Evolutionary conservation across 257 asterid species (phyloP), one percentile per base, ranked within the genome.

Genomic region (Primulina tabacum): DNA sequence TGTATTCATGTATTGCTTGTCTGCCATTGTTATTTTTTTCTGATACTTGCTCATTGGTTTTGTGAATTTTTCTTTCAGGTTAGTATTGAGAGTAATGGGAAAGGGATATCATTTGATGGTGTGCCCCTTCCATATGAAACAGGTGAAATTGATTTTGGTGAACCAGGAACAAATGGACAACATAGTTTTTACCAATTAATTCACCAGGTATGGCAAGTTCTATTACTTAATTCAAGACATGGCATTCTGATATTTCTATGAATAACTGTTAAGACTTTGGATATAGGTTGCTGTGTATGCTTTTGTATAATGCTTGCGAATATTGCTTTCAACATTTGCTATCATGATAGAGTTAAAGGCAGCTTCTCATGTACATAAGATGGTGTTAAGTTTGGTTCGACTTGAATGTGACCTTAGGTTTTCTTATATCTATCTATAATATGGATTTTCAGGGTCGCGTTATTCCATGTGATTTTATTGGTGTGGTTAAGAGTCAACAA

Each of bases 31-130:
- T 62, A 40, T 79, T 70, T 68, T 69, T 71, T 29, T 29, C 73
- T 61, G 67, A 60, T 12, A 20, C 20, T 55, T n/a, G 64, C 75
- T 70, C 34, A 52, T 38, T 33, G 14, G 62, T 69, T 50, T 34
- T 10, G 43, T 60, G 60, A 40, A 65, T 62, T 40, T 47, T 65
- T 63, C 40, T 33, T 82, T 73, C 84, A 90, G 97, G 99, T 94
- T 71, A 94, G 97, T 88, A 94, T 94, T 97, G 99, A 94, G 85
- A 94, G 99, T 85, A 94, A 94, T 70, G 99, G 99, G 64, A 94
- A 94, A 82, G 97, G 96, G 32, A 97, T 94, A 32, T 94, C 97
- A 69, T 88, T 94, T 72, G 97, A 94, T 78, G 99, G 99, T 35
- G 85, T 80, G 61, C 97, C 92, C 64, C 99, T 94, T 78, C 97